Base-by-base conservation (phyloP, 345 rosid species). In the Nephelium lappaceum region DNA sequence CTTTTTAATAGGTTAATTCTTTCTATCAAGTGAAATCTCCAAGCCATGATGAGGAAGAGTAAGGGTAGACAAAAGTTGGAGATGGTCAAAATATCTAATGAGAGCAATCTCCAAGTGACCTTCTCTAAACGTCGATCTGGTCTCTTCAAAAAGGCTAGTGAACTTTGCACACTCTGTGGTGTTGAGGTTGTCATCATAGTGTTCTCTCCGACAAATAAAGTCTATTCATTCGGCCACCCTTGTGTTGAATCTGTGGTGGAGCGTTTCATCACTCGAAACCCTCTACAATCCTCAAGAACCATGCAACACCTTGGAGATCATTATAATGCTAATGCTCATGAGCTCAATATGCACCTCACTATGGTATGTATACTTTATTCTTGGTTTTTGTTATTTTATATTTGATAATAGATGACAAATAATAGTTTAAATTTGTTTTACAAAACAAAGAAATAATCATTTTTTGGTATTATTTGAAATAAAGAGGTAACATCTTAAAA, bases 281-380 rank as follows among this genome's bases (percentile, higher is more conserved):
- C 85, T 6, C 10, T 9, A 42, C 45, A 6, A 8, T 27, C 72
- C 24, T 75, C 88, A 0, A 82, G 73, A 16, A 60, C 87, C 21
- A 60, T 57, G 72, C 85, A 86, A 66, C 81, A 88, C 72, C 19
- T 88, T 10, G 88, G 88, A 73, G 89, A 87, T 43, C 89, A 76
- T 68, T 81, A 86, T 24, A 86, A 86, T 10, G 88, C 83, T 4
- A 60, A 66, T 36, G 69, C 85, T 16, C 84, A 83, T 5, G 85
- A 91, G 27, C 94, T 90, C 61, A 91, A 91, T 77, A 21, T 73
- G 69, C 79, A 84, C 45, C 81, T 91, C 62, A 79, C 89, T 69
- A 81, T 80, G 82, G 91, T 81, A 31, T 31, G 36, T 31, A 68
- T 68, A 42, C 7, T 42, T 42, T 9, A 42, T 31, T 31, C 36